A percentile compares a stretch with the other conserved stretches of the same genome.
These are phyloP conservation scores for Diplodia mutila DNA, from an alignment of 2,329 filamentous ascomycete species.

Conservation along the genomic window DNA sequence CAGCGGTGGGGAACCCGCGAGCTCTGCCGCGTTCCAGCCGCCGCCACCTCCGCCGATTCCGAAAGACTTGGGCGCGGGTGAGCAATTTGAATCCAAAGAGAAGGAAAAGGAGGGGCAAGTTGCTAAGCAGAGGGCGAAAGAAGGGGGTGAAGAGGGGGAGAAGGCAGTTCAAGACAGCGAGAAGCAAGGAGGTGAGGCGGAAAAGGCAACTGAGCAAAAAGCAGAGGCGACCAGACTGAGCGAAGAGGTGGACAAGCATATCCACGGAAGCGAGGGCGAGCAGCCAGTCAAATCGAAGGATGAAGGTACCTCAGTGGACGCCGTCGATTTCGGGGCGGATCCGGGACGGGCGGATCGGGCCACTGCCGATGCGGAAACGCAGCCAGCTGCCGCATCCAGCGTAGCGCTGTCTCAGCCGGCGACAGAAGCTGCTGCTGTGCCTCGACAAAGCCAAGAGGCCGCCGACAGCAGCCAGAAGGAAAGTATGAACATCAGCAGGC, in stretches of 20 bases:
- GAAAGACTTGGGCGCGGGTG: neutral
- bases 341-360: neutral
- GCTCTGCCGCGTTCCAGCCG: neutral
- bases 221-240: neutral
- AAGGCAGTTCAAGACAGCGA: neutral
- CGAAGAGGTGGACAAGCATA: neutral
- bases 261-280: neutral
- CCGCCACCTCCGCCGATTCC: neutral
- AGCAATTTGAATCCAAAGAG: neutral
- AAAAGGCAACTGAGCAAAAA: neutral
- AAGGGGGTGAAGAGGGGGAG: neutral
- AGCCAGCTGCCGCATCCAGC: neutral
- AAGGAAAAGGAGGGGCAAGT: neutral
- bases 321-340: constrained; percentile 1
- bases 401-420: neutral
- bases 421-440: neutral
- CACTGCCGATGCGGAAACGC: neutral
- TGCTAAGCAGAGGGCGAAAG: neutral
- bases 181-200: neutral
- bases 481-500: constrained; percentile 6
- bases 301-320: neutral
- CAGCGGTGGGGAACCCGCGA: neutral
- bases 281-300: neutral
- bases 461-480: neutral
- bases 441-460: neutral